Base-by-base conservation (phyloP, 176 grass and related monocot genomes). In the Musa schizocarpa region DNA sequence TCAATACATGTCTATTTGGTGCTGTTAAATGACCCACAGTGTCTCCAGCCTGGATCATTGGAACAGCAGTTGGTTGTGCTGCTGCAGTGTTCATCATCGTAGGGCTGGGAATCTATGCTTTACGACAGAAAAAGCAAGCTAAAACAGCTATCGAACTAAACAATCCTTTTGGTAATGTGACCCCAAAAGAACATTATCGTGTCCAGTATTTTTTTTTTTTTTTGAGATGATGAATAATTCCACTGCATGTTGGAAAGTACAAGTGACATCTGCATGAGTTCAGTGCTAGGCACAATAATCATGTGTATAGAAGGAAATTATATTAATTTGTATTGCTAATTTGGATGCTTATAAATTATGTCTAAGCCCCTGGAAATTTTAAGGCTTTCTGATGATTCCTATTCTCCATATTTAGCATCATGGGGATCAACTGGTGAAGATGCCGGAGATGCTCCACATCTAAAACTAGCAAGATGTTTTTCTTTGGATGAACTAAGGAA, bases 381-480 rank as follows among this genome's bases (percentile, higher is more conserved):
- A 34, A 34, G 29, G 22, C 63, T 26, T 24, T 65, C 21, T 24
- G 11, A 22, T 65, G 13, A 73, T 79, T 43, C 34, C 3, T 69
- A 20, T 65, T 75, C 77, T 53, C 25, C 78, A 54, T 50, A 20
- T 79, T 66, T 82, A 96, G 92, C 79, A 76, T 96, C 87, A 78
- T 96, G 92, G 89, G 87, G 81, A 65, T n/a, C 57, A 43, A 72
- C 66, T 74, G 83, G 84, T 58, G 83, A 90, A 79, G 79, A 92
- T 76, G 81, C 63, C 4, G 85, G 93, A 69, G 75, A 69, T 68
- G 92, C 89, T 56, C 93, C 89, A 71, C 78, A 90, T 59, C 54
- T 92, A 62, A 92, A 92, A 82, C 85, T 87, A 80, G 85, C 89
- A 78, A 88, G 82, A 87, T 84, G 57, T 49, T 96, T 96, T 80